Conservation (phyloP, 352 stramenopile genomes). For the Phytopythium chamaehyphon region DNA sequence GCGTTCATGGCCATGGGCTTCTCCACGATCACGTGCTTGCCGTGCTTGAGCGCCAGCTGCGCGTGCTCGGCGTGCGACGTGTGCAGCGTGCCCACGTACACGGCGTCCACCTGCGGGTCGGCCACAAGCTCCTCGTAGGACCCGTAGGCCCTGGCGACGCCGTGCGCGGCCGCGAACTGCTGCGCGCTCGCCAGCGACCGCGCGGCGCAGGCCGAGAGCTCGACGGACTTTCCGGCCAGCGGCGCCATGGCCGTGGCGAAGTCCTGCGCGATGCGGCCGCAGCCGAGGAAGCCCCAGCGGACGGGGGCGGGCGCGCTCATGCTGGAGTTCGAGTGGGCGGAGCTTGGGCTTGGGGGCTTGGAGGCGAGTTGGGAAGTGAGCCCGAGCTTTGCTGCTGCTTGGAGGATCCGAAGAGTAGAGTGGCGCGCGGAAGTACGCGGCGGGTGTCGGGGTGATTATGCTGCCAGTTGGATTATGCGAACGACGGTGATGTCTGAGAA, state of each 20-base stretch:
- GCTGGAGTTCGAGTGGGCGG: no score
- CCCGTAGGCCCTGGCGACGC: constrained; percentile 59
- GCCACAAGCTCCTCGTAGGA: constrained; percentile 82
- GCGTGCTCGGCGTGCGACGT: constrained; percentile 76
- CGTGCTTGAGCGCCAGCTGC: constrained; percentile 65
- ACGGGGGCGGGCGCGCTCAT: background rate
- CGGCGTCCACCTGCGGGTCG: constrained; percentile 83
- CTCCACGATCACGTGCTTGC: constrained; percentile 92
- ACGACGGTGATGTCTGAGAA: no score
- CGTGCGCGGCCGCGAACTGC: constrained; percentile 35
- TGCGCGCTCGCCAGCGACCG: constrained; percentile 42
- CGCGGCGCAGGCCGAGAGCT: constrained; percentile 45
- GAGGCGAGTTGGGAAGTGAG: no score
- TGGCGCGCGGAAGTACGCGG: no score
- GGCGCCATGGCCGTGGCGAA: constrained; percentile 44
- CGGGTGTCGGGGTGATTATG: no score
- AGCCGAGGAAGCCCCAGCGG: constrained; percentile 63
- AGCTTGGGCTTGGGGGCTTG: no score
- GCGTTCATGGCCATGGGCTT: constrained; percentile 91
- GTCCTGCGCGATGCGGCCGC: constrained; percentile 60
- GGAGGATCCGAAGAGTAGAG: no score
- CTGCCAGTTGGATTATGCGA: no score
- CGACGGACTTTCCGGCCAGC: constrained; percentile 12
- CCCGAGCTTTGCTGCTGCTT: no score
- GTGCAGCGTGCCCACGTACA: constrained; percentile 93